Percentiles rank a stretch among this genome's conserved stretches.
Evolutionary conservation across 2,329 filamentous ascomycete genomes (phyloP).

Genomic region (Nakataea oryzae): DNA sequence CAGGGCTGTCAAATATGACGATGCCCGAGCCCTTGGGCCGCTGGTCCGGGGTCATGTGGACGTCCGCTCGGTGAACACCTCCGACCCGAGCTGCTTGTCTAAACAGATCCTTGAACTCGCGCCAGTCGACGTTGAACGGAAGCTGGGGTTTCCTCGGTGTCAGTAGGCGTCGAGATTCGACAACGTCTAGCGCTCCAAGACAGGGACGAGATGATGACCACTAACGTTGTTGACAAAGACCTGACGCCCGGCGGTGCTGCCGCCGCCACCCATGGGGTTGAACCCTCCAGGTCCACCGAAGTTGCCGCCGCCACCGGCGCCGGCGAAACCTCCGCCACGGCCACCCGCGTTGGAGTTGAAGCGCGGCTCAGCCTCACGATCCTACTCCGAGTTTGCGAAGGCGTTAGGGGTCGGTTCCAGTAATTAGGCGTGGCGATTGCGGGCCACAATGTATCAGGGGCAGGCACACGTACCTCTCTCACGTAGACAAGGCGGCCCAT

Average conservation of each 20-base stretch:
- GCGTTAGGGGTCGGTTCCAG: too few species aligned
- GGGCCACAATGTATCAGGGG: background rate
- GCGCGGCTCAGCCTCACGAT: conserved; percentile 94
- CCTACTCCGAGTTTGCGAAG: conserved; percentile 38
- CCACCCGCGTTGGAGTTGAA: conserved; percentile 69
- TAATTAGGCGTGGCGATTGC: background rate
- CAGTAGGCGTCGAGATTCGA: conserved; percentile 7
- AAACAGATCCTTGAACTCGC: conserved; percentile 97
- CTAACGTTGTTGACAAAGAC: conserved; percentile 98
- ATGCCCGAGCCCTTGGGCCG: conserved; percentile 95
- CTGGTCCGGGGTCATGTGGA: conserved; percentile 84
- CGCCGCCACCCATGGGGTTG: conserved; percentile 37
- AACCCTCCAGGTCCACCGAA: conserved; percentile 32
- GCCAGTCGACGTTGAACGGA: conserved; percentile 95
- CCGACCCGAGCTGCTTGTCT: conserved; percentile 75
- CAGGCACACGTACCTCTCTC: conserved; percentile 61
- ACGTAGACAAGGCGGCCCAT: conserved; percentile 99
- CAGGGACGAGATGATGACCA: conserved; percentile 24
- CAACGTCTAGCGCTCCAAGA: conserved; percentile 9
- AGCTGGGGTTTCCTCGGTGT: conserved; percentile 48
- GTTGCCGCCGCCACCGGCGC: conserved; percentile 27
- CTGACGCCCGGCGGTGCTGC: conserved; percentile 62
- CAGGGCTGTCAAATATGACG: conserved; percentile 88
- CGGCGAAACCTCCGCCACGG: conserved; percentile 49
- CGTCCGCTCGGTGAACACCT: conserved; percentile 85